Conservation (phyloP, 2,329 filamentous ascomycete genomes). For the Paecilomyces dactylethromorphus region DNA sequence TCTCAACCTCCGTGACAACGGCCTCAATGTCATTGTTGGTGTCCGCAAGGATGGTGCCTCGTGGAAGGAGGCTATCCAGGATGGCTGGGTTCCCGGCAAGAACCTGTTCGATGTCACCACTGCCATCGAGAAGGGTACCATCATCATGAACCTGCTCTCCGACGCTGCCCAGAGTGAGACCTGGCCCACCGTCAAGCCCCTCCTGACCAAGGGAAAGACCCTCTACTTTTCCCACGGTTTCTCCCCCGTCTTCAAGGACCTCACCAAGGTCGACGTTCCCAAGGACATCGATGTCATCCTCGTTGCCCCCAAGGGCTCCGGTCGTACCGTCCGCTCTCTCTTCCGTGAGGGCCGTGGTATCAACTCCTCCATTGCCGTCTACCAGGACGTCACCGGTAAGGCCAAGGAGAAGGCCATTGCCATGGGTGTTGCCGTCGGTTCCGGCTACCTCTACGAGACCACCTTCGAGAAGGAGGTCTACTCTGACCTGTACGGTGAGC, state of each 20-base stretch:
- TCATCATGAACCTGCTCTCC: slow-evolving; percentile 98
- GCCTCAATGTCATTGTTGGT: slow-evolving; percentile 97
- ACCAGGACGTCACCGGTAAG: slow-evolving; percentile 95
- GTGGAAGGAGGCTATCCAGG: slow-evolving; percentile 94
- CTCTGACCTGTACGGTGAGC: slow-evolving; percentile 99
- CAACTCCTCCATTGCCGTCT: slow-evolving; percentile 98
- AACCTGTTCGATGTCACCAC: slow-evolving; percentile 98
- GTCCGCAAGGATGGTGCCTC: slow-evolving; percentile 97
- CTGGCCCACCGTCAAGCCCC: slow-evolving; percentile 96
- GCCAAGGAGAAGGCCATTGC: slow-evolving; percentile 97
- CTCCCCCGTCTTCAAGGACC: slow-evolving; percentile 99
- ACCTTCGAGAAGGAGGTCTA: slow-evolving; percentile 99
- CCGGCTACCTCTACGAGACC: slow-evolving; percentile 99
- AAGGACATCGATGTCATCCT: slow-evolving; percentile 97
- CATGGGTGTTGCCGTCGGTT: slow-evolving; percentile 92
- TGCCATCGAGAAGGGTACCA: slow-evolving; percentile 86
- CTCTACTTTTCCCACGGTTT: slow-evolving; percentile 99
- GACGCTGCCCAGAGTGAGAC: slow-evolving; percentile 98
- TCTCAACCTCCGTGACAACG: slow-evolving; percentile 99
- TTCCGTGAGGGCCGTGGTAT: slow-evolving; percentile 99
- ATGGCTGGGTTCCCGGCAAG: slow-evolving; percentile 97
- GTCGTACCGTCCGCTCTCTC: slow-evolving; percentile 94
- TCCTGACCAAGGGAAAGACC: slow-evolving; percentile 98
- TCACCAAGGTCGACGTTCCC: slow-evolving; percentile 97
- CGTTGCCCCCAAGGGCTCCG: slow-evolving; percentile 97